These are phyloP conservation scores for Trametes sanguinea DNA, from an alignment of 768 basidiomycete species.

Conservation along the genomic window DNA sequence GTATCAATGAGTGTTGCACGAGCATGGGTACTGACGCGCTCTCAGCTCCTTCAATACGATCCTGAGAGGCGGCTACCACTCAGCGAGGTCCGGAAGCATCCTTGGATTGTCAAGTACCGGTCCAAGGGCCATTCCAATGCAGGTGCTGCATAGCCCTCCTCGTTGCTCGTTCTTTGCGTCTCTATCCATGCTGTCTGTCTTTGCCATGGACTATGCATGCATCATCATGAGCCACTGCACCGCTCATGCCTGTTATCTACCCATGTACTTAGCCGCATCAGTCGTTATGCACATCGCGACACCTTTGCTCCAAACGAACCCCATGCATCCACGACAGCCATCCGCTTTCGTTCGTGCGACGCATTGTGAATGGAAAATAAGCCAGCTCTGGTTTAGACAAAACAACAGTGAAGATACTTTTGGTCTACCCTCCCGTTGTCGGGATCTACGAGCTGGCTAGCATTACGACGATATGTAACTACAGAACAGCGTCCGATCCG, in stretches of 20 bases:
- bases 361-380: neutral
- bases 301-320: constrained; percentile 2
- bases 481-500: constrained; percentile 20
- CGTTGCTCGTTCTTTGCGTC: neutral
- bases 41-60: constrained; percentile 80
- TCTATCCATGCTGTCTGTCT: neutral
- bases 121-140: constrained; percentile 44
- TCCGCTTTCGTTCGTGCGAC: neutral
- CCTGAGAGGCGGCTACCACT: constrained; percentile 78
- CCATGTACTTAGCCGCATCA: neutral
- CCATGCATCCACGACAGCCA: too few relatives aligned
- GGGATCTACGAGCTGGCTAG: constrained; percentile 20
- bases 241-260: constrained; percentile 8
- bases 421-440: constrained; percentile 19
- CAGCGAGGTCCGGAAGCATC: constrained; percentile 73
- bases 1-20: neutral
- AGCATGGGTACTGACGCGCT: neutral
- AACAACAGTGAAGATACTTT: constrained; percentile 23
- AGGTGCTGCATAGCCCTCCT: neutral
- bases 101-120: constrained; percentile 80
- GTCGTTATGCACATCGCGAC: constrained; percentile 10
- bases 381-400: constrained; percentile 13
- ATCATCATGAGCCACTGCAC: neutral
- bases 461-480: constrained; percentile 21
- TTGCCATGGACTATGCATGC: constrained; percentile 12